Evolutionary conservation across 2,329 filamentous ascomycete genomes (phyloP).

Genomic region (Triangularia setosa): DNA sequence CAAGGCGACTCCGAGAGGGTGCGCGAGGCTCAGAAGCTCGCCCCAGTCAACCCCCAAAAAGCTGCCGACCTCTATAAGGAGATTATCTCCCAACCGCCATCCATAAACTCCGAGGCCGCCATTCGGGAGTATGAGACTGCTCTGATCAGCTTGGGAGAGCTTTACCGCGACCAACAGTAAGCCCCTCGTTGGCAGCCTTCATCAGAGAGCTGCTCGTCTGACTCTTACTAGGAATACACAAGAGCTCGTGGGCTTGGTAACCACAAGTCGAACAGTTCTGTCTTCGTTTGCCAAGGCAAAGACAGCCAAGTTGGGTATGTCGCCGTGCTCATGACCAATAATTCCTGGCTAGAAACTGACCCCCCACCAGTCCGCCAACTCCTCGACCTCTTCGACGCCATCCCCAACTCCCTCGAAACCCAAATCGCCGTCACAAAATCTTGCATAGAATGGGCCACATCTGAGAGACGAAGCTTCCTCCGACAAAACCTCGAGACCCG

Average conservation of each 20-base stretch:
- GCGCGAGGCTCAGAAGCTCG: conserved; percentile 82
- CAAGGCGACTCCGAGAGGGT: conserved; percentile 62
- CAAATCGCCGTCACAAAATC: conserved; percentile 96
- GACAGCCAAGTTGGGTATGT: conserved; percentile 91
- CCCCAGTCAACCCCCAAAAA: conserved; percentile 75
- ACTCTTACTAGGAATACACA: conserved; percentile 60
- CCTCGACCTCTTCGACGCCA: conserved; percentile 89
- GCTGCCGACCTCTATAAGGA: conserved; percentile 87
- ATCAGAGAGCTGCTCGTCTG: neutral
- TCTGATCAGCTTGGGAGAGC: conserved; percentile 81
- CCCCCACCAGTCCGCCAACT: conserved; percentile 75
- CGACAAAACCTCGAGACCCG: conserved; percentile 97
- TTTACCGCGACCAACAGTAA: conserved; percentile 85
- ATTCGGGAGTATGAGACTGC: conserved; percentile 89
- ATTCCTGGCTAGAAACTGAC: neutral
- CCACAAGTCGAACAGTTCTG: conserved; percentile 82
- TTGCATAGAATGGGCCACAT: conserved; percentile 98
- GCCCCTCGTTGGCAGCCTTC: conserved; percentile 30
- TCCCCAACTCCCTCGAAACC: conserved; percentile 90
- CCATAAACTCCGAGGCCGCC: conserved; percentile 76
- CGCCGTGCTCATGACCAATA: neutral
- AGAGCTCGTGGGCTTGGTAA: conserved; percentile 85
- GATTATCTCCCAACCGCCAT: conserved; percentile 79
- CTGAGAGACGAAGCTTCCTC: conserved; percentile 90
- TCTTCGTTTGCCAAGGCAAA: conserved; percentile 98